A percentile compares a stretch with the other conserved stretches of the same genome.
These are phyloP conservation scores for Nissolia schottii DNA, from an alignment of 306 rosid species.

Conservation along the genomic window DNA sequence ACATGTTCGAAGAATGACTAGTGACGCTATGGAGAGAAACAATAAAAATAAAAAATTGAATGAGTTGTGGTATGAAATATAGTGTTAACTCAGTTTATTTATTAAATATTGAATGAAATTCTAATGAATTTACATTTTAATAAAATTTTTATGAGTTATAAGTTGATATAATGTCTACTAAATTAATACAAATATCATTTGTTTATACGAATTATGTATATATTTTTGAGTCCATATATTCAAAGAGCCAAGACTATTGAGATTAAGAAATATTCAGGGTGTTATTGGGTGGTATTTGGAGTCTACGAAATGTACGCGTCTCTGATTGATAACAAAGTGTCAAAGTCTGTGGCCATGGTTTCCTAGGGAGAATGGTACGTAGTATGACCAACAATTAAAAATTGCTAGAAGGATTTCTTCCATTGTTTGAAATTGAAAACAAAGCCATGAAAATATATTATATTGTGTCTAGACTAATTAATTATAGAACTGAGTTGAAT, in stretches of 20 bases:
- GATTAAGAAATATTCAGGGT: neutral
- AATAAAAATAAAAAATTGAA: neutral
- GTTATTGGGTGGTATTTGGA: neutral
- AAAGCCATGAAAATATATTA: neutral
- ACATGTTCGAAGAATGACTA: neutral
- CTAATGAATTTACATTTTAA: no score
- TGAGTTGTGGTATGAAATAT: no score
- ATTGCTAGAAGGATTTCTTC: neutral
- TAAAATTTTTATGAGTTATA: no score
- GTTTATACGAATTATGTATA: no score
- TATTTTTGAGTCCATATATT: neutral
- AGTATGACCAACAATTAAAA: neutral
- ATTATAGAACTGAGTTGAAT: neutral
- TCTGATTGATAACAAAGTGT: neutral
- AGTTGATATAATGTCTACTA: no score
- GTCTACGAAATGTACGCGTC: neutral
- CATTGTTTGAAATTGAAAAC: neutral
- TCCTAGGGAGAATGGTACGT: neutral
- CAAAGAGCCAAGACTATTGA: neutral
- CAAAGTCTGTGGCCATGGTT: neutral
- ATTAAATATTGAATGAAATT: no score
- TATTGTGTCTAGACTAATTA: neutral
- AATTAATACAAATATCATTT: no score
- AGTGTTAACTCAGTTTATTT: no score
- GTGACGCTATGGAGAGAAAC: neutral